Conservation (phyloP, 2,329 filamentous ascomycete genomes). For the Mycosphaerella arachidis region DNA sequence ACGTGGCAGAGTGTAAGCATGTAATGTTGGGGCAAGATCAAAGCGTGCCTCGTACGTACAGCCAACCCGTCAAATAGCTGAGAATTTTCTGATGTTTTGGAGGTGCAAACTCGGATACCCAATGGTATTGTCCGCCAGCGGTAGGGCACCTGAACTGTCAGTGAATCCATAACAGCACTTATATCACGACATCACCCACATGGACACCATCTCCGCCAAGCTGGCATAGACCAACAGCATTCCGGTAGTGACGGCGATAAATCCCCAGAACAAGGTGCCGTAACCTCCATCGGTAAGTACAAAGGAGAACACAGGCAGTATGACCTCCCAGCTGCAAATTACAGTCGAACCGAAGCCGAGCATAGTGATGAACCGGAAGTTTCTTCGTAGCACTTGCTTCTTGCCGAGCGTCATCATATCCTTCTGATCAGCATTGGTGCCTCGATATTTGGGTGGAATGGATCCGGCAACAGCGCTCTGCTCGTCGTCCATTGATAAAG, state of each 20-base stretch:
- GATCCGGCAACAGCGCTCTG: not conserved
- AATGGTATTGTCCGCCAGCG: slow-evolving; percentile 22
- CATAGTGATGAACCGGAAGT: slow-evolving; percentile 1
- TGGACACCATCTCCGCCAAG: slow-evolving; percentile 21
- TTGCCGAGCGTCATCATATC: not conserved
- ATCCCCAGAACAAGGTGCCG: slow-evolving; percentile 22
- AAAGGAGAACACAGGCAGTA: slow-evolving; percentile 12
- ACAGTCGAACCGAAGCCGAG: slow-evolving; percentile 19
- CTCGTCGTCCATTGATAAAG: slow-evolving; percentile 7
- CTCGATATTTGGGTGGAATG: not conserved
- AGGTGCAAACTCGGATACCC: slow-evolving; percentile 27
- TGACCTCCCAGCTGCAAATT: slow-evolving; percentile 29
- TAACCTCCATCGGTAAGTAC: slow-evolving; percentile 23
- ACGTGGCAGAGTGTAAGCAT: too few species aligned
- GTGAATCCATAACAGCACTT: too few species aligned
- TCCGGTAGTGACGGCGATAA: slow-evolving; percentile 12
- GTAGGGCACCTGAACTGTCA: slow-evolving; percentile 13
- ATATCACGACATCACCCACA: not conserved
- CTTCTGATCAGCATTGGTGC: not conserved
- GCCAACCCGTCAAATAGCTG: slow-evolving; percentile 27
- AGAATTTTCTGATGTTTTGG: slow-evolving; percentile 22
- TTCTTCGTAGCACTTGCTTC: not conserved
- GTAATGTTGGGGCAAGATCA: too few species aligned
- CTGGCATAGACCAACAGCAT: slow-evolving; percentile 19
- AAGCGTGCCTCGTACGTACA: too few species aligned